phyloP scores from a whole-genome alignment of 768 basidiomycete species.

The Tylopilus vinaceipallidus region DNA sequence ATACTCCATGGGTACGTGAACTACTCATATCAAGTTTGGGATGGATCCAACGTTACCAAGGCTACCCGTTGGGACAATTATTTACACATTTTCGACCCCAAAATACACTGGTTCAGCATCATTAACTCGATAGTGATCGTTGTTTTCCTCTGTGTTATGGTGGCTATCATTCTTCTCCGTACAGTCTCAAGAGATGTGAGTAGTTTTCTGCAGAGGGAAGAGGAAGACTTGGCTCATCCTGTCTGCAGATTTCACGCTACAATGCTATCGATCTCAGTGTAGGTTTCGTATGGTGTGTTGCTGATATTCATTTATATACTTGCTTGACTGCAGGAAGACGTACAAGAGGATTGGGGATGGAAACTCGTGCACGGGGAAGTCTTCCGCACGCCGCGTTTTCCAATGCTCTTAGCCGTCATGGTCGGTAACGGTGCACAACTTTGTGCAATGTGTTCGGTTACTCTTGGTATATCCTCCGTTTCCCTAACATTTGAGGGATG shows the following conservation, averaged over 20 bases:
- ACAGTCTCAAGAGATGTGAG: slow-evolving; percentile 86
- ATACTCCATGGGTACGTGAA: slow-evolving; percentile 70
- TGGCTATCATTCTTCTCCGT: slow-evolving; percentile 83
- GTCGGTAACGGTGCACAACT: slow-evolving; percentile 67
- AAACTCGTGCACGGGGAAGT: slow-evolving; percentile 97
- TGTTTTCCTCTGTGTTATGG: slow-evolving; percentile 89
- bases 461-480: slow-evolving; percentile 55
- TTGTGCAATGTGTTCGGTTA: slow-evolving; percentile 85
- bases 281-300: slow-evolving; percentile 24
- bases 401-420: slow-evolving; percentile 78
- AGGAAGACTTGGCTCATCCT: background rate
- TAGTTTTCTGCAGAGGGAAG: background rate
- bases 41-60: slow-evolving; percentile 38
- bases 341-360: slow-evolving; percentile 99
- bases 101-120: slow-evolving; percentile 95
- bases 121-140: slow-evolving; percentile 92
- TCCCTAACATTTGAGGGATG: background rate
- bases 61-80: slow-evolving; percentile 97
- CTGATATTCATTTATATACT: background rate
- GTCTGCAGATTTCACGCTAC: slow-evolving; percentile 52
- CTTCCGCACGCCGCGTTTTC: slow-evolving; percentile 77
- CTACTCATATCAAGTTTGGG: background rate
- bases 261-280: slow-evolving; percentile 91
- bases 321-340: slow-evolving; percentile 64
- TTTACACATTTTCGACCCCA: slow-evolving; percentile 88